Percentiles rank a stretch among this genome's conserved stretches.
Conservation (phyloP, 148 eudicot genomes). For the Rhododendron griersonianum region DNA sequence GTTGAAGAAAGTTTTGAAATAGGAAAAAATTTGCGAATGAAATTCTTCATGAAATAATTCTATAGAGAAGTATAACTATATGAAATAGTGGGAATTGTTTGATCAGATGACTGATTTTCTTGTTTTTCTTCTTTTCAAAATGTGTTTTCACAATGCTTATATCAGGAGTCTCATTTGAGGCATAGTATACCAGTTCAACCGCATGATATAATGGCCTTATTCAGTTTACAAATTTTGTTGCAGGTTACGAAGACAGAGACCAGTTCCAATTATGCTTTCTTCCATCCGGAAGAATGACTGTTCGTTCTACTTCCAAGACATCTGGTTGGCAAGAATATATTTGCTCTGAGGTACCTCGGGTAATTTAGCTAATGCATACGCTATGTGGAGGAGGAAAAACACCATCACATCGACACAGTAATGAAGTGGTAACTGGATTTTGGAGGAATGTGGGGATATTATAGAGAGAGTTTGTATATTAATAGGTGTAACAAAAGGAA, state of each 20-base stretch:
- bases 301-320: background rate
- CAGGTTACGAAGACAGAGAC: slow-evolving; percentile 79
- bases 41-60: background rate
- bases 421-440: background rate
- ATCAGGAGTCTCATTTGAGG: background rate
- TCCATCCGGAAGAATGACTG: slow-evolving; percentile 46
- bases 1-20: background rate
- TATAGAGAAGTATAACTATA: background rate
- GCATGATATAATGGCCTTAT: background rate
- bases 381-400: background rate
- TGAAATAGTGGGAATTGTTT: background rate
- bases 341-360: background rate
- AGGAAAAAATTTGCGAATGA: background rate
- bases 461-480: background rate
- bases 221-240: slow-evolving; percentile 7
- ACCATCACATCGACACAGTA: background rate
- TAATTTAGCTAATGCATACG: background rate
- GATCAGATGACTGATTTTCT: background rate
- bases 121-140: background rate
- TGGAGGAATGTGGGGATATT: background rate
- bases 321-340: background rate
- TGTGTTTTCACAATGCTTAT: background rate
- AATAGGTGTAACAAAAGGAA: background rate
- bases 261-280: slow-evolving; percentile 70
- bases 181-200: background rate